Evolutionary conservation across 2,329 filamentous ascomycete genomes (phyloP).

Genomic region (Chaetomiaceae sp.): DNA sequence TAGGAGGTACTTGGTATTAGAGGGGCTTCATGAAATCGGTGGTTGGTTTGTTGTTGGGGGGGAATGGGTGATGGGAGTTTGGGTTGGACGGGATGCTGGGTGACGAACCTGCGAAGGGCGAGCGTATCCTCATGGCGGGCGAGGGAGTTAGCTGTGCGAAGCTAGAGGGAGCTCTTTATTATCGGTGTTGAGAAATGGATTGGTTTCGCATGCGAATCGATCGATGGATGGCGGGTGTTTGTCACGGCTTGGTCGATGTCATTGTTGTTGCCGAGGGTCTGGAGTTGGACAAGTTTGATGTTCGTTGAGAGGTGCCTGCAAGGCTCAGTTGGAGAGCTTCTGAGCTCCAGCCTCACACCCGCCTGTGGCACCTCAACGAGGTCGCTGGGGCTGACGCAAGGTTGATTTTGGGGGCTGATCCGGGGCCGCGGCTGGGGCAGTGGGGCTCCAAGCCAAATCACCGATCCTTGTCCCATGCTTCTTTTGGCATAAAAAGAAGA

Average conservation of each 20-base stretch:
- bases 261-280: too few relatives aligned
- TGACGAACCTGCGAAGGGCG: conserved; percentile 76
- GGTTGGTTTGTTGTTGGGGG: not conserved
- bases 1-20: not conserved
- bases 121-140: conserved; percentile 70
- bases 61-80: not conserved
- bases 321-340: not conserved
- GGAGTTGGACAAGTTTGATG: not conserved
- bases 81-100: not conserved
- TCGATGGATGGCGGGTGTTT: too few relatives aligned
- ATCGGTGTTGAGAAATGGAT: too few relatives aligned
- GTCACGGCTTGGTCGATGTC: not conserved
- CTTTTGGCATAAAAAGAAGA: not conserved
- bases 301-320: too few relatives aligned
- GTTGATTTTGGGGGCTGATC: not conserved
- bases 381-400: not conserved
- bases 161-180: not conserved
- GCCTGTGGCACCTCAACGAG: conserved; percentile 1
- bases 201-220: too few relatives aligned
- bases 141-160: not conserved
- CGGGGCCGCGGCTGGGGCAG: not conserved
- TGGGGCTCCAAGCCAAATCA: not conserved
- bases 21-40: too few relatives aligned
- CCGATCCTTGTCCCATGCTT: too few relatives aligned
- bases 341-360: conserved; percentile 7